Percentiles rank a stretch among this genome's conserved stretches.
Conservation (phyloP, 78 protist species). For the Mastigamoeba balamuthi region DNA sequence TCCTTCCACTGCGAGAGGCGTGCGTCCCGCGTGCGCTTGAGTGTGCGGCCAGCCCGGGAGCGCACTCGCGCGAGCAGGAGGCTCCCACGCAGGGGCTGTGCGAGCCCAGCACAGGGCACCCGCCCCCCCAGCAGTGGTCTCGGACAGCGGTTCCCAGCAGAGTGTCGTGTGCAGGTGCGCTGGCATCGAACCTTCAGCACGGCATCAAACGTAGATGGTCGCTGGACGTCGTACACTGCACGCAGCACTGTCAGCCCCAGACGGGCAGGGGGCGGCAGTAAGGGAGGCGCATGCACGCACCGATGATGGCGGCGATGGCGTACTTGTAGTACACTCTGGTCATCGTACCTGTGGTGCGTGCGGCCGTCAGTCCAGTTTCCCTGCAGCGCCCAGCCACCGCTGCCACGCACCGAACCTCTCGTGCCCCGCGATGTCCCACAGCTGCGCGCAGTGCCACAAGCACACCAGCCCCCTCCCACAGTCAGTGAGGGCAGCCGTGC, state of each 20-base stretch:
- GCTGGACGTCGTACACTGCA: constrained; percentile 38
- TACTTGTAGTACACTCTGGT: constrained; percentile 54
- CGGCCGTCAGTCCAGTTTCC: neutral
- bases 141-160: too few relatives aligned
- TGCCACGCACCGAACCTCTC: constrained; percentile 16
- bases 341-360: constrained; percentile 50
- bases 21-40: too few relatives aligned
- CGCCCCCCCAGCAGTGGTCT: too few relatives aligned
- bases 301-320: constrained; percentile 47
- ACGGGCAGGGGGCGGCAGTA: neutral
- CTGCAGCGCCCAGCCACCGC: too few relatives aligned
- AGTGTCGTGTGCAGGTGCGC: too few relatives aligned
- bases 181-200: constrained; percentile 44
- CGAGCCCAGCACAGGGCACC: neutral
- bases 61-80: too few relatives aligned
- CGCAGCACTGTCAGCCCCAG: too few relatives aligned
- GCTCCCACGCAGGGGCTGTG: too few relatives aligned
- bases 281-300: neutral
- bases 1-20: constrained; percentile 59
- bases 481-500: too few relatives aligned
- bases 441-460: neutral
- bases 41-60: too few relatives aligned
- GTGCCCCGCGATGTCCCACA: constrained; percentile 76
- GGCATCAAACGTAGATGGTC: constrained; percentile 43
- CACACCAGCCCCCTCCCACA: too few relatives aligned